phyloP scores from a whole-genome alignment of 2,329 filamentous ascomycete genomes.

The Parasarocladium wereldwijsianum region DNA sequence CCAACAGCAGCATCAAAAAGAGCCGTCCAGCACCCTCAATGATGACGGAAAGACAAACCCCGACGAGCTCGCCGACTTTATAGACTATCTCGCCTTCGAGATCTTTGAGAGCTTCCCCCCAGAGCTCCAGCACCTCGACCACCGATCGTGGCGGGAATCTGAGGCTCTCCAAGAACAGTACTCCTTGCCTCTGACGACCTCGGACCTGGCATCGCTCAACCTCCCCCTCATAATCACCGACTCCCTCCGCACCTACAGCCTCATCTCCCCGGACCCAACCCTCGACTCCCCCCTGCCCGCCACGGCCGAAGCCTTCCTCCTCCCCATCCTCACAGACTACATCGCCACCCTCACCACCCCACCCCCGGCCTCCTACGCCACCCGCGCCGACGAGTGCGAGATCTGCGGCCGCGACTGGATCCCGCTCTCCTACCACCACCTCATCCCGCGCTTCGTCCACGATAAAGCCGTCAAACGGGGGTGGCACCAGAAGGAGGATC shows the following conservation, averaged over 20 bases:
- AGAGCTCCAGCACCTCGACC: slow-evolving; percentile 45
- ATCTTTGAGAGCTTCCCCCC: slow-evolving; percentile 52
- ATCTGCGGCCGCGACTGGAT: slow-evolving; percentile 64
- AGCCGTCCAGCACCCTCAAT: slow-evolving; percentile 6
- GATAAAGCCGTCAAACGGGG: slow-evolving; percentile 61
- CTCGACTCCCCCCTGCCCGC: slow-evolving; percentile 7
- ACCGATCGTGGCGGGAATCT: slow-evolving; percentile 32
- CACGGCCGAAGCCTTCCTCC: slow-evolving; percentile 34
- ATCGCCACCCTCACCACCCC: slow-evolving; percentile 39
- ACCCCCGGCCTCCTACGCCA: slow-evolving; percentile 48
- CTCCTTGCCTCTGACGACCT: slow-evolving; percentile 38
- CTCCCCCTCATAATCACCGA: slow-evolving; percentile 40
- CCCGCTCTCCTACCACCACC: slow-evolving; percentile 67
- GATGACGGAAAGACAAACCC: slow-evolving; percentile 20
- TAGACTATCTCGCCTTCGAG: slow-evolving; percentile 60
- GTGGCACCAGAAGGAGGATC: slow-evolving; percentile 61
- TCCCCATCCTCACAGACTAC: slow-evolving; percentile 49
- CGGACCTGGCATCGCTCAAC: slow-evolving; percentile 39
- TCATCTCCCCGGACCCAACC: slow-evolving; percentile 31
- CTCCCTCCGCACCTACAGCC: slow-evolving; percentile 50
- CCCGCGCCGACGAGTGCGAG: slow-evolving; percentile 50
- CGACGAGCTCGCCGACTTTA: slow-evolving; percentile 65
- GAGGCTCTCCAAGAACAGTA: slow-evolving; percentile 37
- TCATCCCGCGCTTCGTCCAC: slow-evolving; percentile 69
- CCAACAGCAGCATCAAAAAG: slow-evolving; percentile 2